Evolutionary conservation across 1,284 basidiomycete genomes (phyloP).

Genomic region (Cerioporus squamosus): DNA sequence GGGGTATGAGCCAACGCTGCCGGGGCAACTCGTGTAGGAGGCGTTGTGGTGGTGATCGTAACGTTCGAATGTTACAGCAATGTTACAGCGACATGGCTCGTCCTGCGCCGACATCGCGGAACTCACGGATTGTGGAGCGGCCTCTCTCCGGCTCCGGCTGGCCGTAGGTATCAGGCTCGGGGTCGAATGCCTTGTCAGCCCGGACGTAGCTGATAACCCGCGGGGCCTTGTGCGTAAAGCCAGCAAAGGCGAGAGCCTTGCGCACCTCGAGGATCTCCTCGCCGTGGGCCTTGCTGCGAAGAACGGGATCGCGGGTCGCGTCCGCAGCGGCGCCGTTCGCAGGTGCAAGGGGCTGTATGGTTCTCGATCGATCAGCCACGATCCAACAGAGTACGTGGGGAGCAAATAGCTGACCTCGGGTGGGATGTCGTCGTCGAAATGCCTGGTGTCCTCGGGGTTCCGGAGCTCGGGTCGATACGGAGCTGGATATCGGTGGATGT

Average conservation of each 20-base stretch:
- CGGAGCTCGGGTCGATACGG: constrained; percentile 88
- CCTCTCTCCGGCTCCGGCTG: constrained; percentile 58
- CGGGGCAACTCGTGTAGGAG: constrained; percentile 21
- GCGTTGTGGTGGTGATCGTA: constrained; percentile 19
- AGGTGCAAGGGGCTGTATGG: constrained; percentile 77
- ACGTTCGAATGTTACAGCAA: constrained; percentile 45
- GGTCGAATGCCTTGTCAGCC: constrained; percentile 73
- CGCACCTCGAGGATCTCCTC: constrained; percentile 86
- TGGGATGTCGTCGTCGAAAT: constrained; percentile 94
- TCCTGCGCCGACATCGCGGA: constrained; percentile 62
- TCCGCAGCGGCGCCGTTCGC: constrained; percentile 85
- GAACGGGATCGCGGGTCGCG: constrained; percentile 86
- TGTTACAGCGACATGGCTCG: constrained; percentile 76
- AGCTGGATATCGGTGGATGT: constrained; percentile 78
- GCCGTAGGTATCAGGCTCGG: constrained; percentile 52
- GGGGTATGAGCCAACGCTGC: constrained; percentile 22
- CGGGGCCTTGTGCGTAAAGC: constrained; percentile 88
- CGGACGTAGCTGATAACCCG: constrained; percentile 74
- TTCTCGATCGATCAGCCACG: constrained; percentile 9
- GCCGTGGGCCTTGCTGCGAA: constrained; percentile 85
- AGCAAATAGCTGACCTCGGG: constrained; percentile 69
- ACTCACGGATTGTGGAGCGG: constrained; percentile 60
- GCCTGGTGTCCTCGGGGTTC: constrained; percentile 82
- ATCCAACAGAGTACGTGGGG: not conserved
- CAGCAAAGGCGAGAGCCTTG: constrained; percentile 89